phyloP scores from a whole-genome alignment of 805 yeast genomes.

The Wickerhamomyces silvicola region DNA sequence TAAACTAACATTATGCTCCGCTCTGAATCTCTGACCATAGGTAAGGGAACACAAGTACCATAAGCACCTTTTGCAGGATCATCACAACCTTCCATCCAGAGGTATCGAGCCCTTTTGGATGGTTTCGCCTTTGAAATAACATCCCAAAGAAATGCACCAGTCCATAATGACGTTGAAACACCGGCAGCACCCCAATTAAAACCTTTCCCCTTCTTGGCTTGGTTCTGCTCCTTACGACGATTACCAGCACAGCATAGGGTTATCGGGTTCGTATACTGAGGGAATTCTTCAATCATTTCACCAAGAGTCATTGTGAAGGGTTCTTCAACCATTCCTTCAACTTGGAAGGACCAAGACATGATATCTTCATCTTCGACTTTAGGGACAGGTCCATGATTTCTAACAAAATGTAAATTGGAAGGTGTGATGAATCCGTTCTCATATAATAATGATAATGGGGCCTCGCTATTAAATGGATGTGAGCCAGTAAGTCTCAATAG shows the following conservation, averaged over 20 bases:
- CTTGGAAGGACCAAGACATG: conserved; percentile 23
- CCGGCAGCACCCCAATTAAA: conserved; percentile 33
- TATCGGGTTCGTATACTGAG: conserved; percentile 27
- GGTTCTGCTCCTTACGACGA: conserved; percentile 29
- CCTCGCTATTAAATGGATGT: conserved; percentile 29
- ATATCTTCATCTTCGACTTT: conserved; percentile 16
- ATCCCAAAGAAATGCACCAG: conserved; percentile 27
- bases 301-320: conserved; percentile 21
- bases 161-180: conserved; percentile 28
- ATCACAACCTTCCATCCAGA: conserved; percentile 32
- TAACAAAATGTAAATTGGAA: conserved; percentile 26
- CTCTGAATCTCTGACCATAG: conserved; percentile 28
- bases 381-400: conserved; percentile 31
- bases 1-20: conserved; percentile 27
- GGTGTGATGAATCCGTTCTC: conserved; percentile 28
- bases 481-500: conserved; percentile 26
- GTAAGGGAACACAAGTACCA: conserved; percentile 27
- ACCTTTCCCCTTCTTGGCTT: conserved; percentile 28
- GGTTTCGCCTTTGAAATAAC: conserved; percentile 24
- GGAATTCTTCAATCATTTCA: conserved; percentile 21
- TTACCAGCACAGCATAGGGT: conserved; percentile 32
- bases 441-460: conserved; percentile 24
- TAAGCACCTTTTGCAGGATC: conserved; percentile 27
- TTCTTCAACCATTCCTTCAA: conserved; percentile 26
- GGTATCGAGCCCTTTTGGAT: conserved; percentile 20